phyloP scores from a whole-genome alignment of 306 rosid genomes.

The Styphnolobium japonicum region DNA sequence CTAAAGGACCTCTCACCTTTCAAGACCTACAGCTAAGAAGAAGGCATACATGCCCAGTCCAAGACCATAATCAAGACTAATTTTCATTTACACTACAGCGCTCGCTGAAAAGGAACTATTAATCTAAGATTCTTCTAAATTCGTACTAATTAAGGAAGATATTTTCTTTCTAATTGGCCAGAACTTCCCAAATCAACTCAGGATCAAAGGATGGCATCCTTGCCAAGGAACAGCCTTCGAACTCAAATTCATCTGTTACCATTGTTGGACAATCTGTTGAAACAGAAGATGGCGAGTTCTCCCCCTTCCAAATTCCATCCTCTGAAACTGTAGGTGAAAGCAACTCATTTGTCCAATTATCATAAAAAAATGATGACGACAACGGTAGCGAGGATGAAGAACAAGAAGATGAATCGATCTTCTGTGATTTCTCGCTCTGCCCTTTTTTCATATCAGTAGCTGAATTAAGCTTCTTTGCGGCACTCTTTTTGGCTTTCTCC shows the following conservation, averaged over 20 bases:
- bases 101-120: neutral
- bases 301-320: conserved; percentile 57
- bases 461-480: conserved; percentile 33
- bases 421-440: neutral
- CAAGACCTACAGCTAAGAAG: neutral
- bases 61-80: neutral
- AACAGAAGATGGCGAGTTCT: conserved; percentile 44
- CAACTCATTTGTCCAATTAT: conserved; percentile 40
- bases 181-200: conserved; percentile 91
- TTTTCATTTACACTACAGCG: conserved; percentile 22
- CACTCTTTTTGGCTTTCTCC: conserved; percentile 61
- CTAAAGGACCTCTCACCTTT: conserved; percentile 17
- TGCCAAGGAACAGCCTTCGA: conserved; percentile 62
- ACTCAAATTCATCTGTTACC: conserved; percentile 42
- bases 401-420: conserved; percentile 30
- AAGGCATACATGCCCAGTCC: neutral
- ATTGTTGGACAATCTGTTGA: conserved; percentile 35
- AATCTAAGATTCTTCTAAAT: neutral
- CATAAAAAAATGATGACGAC: conserved; percentile 28
- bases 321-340: conserved; percentile 47
- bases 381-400: conserved; percentile 33
- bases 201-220: conserved; percentile 88
- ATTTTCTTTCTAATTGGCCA: conserved; percentile 48
- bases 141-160: neutral
- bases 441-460: neutral